Percentiles rank a stretch among this genome's conserved stretches.
These are phyloP conservation scores for Fonsecaea monophora DNA, from an alignment of 2,329 filamentous ascomycete species.

Conservation along the genomic window DNA sequence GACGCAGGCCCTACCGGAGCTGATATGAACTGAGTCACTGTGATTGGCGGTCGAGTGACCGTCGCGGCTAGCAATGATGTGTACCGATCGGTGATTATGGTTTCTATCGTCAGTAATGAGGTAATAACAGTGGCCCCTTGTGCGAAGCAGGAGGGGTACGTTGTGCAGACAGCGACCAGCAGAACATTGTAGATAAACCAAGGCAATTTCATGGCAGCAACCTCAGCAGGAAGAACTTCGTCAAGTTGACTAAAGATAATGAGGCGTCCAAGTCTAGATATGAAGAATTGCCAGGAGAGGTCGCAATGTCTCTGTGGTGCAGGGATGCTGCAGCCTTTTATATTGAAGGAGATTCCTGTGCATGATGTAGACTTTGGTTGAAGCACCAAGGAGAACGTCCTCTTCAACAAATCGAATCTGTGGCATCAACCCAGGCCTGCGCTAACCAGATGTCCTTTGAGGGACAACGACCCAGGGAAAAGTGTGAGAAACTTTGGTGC, in stretches of 20 bases:
- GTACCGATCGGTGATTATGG: neutral
- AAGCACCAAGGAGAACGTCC: neutral
- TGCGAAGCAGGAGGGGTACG: neutral
- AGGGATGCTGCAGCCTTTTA: neutral
- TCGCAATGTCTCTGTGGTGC: neutral
- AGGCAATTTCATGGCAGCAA: neutral
- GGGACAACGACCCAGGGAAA: neutral
- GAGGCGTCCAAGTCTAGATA: neutral
- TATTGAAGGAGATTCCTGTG: neutral
- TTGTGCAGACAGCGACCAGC: neutral
- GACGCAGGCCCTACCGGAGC: neutral
- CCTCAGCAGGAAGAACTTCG: neutral
- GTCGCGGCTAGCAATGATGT: neutral
- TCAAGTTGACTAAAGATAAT: neutral
- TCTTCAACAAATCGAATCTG: neutral
- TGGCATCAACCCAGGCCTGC: neutral
- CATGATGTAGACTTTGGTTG: neutral
- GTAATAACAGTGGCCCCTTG: neutral
- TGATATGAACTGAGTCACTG: neutral
- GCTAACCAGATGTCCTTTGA: neutral
- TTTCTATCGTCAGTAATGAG: constrained; percentile 1
- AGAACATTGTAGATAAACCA: neutral
- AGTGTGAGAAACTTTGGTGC: neutral
- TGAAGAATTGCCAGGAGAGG: neutral
- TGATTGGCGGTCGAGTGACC: neutral